Base-by-base conservation (phyloP, 768 basidiomycete genomes). In the Rhodotorula toruloides region DNA sequence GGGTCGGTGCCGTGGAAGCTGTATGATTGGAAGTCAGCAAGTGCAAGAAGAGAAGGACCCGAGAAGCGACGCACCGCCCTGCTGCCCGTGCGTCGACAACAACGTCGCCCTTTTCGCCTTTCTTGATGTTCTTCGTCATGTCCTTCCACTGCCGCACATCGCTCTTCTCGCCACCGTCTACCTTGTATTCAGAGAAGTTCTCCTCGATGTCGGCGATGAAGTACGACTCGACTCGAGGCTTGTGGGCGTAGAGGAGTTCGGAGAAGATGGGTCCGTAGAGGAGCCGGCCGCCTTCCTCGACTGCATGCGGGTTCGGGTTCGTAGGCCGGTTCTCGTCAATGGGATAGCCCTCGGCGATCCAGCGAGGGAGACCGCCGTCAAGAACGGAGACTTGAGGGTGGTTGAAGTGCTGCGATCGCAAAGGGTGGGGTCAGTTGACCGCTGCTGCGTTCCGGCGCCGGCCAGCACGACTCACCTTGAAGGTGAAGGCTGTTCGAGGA, bases 401-500 rank as follows among this genome's bases (percentile, higher is more conserved):
- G 13, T 90, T 90, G 77, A 96, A 91, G 31, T 88, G 82, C 78
- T 77, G 54, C 21, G n/a, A n/a, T n/a, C n/a, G 17, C 1, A 6
- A 9, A 14, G 48, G 27, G 42, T 52, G 27, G 29, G 27, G 19
- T 39, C 42, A 21, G 11, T 3, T 25, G 55, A 44, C n/a, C n/a
- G n/a, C n/a, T n/a, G n/a, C n/a, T n/a, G n/a, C n/a, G n/a, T n/a
- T n/a, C n/a, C n/a, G n/a, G n/a, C n/a, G n/a, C n/a, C n/a, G n/a
- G n/a, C n/a, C n/a, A n/a, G n/a, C n/a, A 3, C 37, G 56, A 54
- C 68, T 31, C 59, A 78, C 79, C 58, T 88, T 84, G 83, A 98
- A 96, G 81, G 90, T 98, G 81, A 89, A 98, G 49, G 92, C 82
- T 3, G 91, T 90, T 64, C 96, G 84, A 59, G 96, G 93, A 29